phyloP scores from a whole-genome alignment of 2,329 filamentous ascomycete genomes.

The Penicillium sp. region DNA sequence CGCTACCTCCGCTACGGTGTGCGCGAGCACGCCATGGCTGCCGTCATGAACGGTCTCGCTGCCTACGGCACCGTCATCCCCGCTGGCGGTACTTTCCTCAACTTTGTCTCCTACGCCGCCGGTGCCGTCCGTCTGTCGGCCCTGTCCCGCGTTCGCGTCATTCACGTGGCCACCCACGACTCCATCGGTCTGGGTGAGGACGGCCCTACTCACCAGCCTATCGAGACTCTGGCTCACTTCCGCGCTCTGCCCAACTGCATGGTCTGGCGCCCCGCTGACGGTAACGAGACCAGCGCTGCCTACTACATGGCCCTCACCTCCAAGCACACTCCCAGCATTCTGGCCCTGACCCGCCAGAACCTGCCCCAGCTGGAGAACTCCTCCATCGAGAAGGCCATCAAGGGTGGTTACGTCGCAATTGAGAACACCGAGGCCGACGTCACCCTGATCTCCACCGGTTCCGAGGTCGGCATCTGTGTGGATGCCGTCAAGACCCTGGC shows the following conservation, averaged over 20 bases:
- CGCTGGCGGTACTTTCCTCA: constrained; percentile 93
- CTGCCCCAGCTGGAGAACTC: constrained; percentile 95
- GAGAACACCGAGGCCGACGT: constrained; percentile 79
- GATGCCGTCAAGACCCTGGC: constrained; percentile 88
- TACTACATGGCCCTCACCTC: constrained; percentile 94
- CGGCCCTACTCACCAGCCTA: constrained; percentile 96
- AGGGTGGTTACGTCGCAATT: constrained; percentile 89
- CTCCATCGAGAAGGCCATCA: constrained; percentile 78
- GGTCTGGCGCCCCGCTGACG: constrained; percentile 98
- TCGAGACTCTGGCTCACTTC: constrained; percentile 97
- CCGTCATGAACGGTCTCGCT: constrained; percentile 65
- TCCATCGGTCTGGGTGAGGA: constrained; percentile 99
- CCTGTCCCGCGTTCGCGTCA: constrained; percentile 80
- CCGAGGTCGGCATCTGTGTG: constrained; percentile 88
- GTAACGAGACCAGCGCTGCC: constrained; percentile 95
- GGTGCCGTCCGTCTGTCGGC: constrained; percentile 91
- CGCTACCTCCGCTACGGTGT: constrained; percentile 64
- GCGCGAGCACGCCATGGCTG: constrained; percentile 49
- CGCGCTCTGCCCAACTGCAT: constrained; percentile 97
- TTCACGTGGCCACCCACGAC: constrained; percentile 98
- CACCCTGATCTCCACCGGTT: constrained; percentile 90
- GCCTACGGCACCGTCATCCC: constrained; percentile 95
- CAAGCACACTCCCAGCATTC: constrained; percentile 82
- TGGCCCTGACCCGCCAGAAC: constrained; percentile 96
- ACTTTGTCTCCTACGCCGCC: constrained; percentile 97